These are phyloP conservation scores for Candida xyloterini DNA, from an alignment of 805 yeast species.

Conservation along the genomic window DNA sequence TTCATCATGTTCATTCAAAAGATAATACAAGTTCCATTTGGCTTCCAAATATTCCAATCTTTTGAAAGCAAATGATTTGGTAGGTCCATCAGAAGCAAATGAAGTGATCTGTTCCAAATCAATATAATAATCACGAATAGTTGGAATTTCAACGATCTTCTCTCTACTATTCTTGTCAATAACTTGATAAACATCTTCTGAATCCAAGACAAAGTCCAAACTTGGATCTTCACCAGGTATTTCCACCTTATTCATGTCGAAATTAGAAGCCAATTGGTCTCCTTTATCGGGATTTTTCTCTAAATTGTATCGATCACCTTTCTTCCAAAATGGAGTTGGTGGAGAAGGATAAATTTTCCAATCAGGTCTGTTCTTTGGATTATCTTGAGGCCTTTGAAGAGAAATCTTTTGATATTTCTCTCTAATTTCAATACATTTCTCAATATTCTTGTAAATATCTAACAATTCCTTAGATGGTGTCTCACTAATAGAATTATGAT, in stretches of 20 bases:
- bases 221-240: constrained; percentile 50
- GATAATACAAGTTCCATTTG: constrained; percentile 87
- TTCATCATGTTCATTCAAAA: constrained; percentile 91
- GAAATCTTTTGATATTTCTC: constrained; percentile 71
- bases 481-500: constrained; percentile 48
- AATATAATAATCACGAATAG: constrained; percentile 76
- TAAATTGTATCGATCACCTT: constrained; percentile 28
- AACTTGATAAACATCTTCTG: constrained; percentile 65
- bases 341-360: constrained; percentile 93
- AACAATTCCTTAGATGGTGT: constrained; percentile 67
- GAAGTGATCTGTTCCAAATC: constrained; percentile 74
- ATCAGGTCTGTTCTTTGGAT: constrained; percentile 72
- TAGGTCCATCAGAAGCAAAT: constrained; percentile 90
- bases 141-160: constrained; percentile 65
- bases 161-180: constrained; percentile 29
- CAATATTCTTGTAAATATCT: constrained; percentile 59
- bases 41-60: constrained; percentile 93
- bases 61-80: constrained; percentile 93
- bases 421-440: constrained; percentile 68
- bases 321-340: constrained; percentile 84
- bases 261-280: constrained; percentile 43
- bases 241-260: constrained; percentile 53
- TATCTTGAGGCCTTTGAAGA: constrained; percentile 66
- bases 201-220: constrained; percentile 46
- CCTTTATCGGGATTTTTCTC: constrained; percentile 24